These are phyloP conservation scores for Ascoidea tarda DNA, from an alignment of 805 yeast species.

Conservation along the genomic window DNA sequence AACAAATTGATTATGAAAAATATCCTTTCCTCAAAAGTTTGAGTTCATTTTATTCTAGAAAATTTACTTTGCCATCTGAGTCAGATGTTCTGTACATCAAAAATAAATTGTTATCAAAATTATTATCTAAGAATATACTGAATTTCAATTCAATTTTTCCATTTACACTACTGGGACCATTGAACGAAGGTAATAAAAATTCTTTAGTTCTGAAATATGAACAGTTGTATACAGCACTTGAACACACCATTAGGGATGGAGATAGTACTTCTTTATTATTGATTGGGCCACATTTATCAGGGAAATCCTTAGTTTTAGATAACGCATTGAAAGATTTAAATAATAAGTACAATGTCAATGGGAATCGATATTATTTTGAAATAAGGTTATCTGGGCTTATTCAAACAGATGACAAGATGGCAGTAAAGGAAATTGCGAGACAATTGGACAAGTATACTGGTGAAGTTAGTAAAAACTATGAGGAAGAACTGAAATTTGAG, in stretches of 20 bases:
- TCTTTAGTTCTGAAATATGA: constrained; percentile 16
- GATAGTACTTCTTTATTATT: constrained; percentile 76
- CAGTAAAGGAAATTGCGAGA: constrained; percentile 74
- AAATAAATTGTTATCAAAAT: too few relatives aligned
- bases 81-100: too few relatives aligned
- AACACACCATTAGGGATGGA: constrained; percentile 46
- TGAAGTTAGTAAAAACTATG: constrained; percentile 19
- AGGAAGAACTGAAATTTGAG: constrained; percentile 22
- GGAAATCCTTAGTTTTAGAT: constrained; percentile 55
- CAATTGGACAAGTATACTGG: constrained; percentile 45
- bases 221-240: constrained; percentile 44
- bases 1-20: too few relatives aligned
- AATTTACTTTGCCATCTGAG: too few relatives aligned
- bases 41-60: too few relatives aligned
- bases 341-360: constrained; percentile 16
- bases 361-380: constrained; percentile 37
- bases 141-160: too few relatives aligned
- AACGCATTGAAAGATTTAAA: constrained; percentile 35
- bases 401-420: constrained; percentile 63
- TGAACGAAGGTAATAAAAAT: constrained; percentile 2
- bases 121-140: too few relatives aligned
- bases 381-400: constrained; percentile 56
- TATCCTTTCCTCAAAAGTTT: too few relatives aligned
- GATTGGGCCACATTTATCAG: constrained; percentile 70
- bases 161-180: too few relatives aligned